Conservation (phyloP, 345 rosid species). For the Rhodamnia rubescens region DNA sequence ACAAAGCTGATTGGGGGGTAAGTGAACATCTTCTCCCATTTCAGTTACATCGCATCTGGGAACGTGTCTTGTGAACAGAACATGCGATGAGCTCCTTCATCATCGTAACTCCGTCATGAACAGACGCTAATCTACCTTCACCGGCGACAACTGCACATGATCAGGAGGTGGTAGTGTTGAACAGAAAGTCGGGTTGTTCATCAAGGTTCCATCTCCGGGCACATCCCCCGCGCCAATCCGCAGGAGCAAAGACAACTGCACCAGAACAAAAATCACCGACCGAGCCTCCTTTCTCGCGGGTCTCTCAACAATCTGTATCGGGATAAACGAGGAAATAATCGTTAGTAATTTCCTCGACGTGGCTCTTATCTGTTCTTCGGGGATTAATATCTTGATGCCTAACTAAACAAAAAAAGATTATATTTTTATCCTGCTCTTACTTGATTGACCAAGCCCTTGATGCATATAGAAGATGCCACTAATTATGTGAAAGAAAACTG, state of each 20-base stretch:
- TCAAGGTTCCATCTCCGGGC: not conserved
- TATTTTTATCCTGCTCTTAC: not conserved
- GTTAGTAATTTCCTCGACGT: not conserved
- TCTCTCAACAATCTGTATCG: not conserved
- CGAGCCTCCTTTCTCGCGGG: not conserved
- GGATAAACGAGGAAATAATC: not conserved
- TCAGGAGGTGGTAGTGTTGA: not conserved
- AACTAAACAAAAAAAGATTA: not conserved
- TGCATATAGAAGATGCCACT: not conserved
- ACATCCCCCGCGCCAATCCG: not conserved
- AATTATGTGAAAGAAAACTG: not conserved
- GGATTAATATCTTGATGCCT: not conserved
- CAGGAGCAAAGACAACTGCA: not conserved
- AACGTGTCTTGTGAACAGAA: not conserved
- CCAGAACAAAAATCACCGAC: not conserved
- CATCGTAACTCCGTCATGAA: not conserved
- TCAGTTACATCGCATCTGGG: not conserved
- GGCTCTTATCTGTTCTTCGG: not conserved
- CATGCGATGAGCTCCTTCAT: not conserved
- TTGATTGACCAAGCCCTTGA: not conserved
- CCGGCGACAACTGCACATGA: not conserved
- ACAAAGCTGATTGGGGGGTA: not conserved
- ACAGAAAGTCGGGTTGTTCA: not conserved
- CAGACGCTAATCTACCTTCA: not conserved
- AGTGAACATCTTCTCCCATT: not conserved